Base-by-base conservation (phyloP, 2,329 filamentous ascomycete species). In the Stachybotrys chartarum region DNA sequence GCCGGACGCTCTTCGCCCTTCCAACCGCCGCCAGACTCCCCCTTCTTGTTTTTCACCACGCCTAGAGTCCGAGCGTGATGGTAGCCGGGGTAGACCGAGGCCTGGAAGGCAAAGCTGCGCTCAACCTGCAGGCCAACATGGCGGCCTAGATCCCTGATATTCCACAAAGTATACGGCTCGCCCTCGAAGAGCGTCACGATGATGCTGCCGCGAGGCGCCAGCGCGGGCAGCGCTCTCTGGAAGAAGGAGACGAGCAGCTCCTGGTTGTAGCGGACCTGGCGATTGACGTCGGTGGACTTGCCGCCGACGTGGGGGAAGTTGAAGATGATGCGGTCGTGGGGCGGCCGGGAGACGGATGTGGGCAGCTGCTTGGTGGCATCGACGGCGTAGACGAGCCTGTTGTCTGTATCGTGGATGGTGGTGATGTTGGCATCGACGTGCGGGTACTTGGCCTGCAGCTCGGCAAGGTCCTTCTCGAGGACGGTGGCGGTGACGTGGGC, bases 281-380 rank as follows among this genome's bases (percentile, higher is more conserved):
- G 81, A 75, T 97, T 97, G 55, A 97, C 88, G 74, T 97, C 92
- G 63, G 88, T 97, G 60, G 84, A 88, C 65, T 95, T 86, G 50
- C 94, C 94, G 60, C 94, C 94, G 4, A 95, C 88, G 75, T 99
- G 94, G 42, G 94, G 94, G 72, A 99, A 99, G 78, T 97, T 96
- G 83, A 97, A 99, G 61, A 93, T 79, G 59, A 97, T 86, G 55
- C 84, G 81, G 70, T 96, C 86, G 78, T 88, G 92, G 58, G 66
- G 61, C 32, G 50, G 50, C 46, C 66, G 68, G 58, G 64, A 60
- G 63, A 78, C 79, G n/a, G 66, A 63, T 35, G 76, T 68, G 31
- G 76, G 76, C 66, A 87, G 78, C 24, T 24, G 24, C 56, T 72
- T 87, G 48, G 80, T 84, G 1, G 86, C 89, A 70, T 92, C 88